phyloP scores from a whole-genome alignment of 1,284 basidiomycete genomes.

The Phellinidium pouzarii region DNA sequence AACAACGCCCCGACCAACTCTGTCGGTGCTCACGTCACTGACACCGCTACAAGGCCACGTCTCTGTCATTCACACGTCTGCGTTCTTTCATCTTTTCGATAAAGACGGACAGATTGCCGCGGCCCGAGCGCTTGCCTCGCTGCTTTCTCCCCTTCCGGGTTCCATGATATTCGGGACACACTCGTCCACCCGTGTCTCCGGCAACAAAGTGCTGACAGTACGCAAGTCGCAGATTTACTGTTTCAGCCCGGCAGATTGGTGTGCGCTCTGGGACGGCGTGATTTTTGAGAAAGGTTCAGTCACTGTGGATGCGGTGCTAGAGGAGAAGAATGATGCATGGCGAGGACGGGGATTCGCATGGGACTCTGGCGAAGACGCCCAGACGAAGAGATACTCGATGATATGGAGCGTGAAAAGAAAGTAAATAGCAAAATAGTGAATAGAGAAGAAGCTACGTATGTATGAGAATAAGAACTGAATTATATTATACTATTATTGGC shows the following conservation, averaged over 20 bases:
- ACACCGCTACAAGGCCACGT: conserved; percentile 30
- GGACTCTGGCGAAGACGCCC: not conserved
- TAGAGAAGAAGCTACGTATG: no score
- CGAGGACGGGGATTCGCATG: no score
- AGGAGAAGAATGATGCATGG: not conserved
- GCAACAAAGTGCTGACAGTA: conserved; percentile 14
- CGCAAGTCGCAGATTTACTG: conserved; percentile 24
- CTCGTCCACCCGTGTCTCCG: conserved; percentile 23
- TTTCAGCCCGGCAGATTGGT: conserved; percentile 35
- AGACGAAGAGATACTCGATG: not conserved
- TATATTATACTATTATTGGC: no score
- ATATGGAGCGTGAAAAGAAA: conserved; percentile 1
- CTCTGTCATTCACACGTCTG: conserved; percentile 27
- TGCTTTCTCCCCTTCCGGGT: conserved; percentile 32
- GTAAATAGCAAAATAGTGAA: no score
- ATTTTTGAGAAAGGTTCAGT: conserved; percentile 35
- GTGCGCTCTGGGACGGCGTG: conserved; percentile 36
- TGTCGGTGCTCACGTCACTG: conserved; percentile 27
- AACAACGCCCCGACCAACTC: conserved; percentile 16
- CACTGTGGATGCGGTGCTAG: conserved; percentile 26
- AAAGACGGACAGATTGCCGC: conserved; percentile 29
- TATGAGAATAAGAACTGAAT: no score
- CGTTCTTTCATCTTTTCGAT: conserved; percentile 34
- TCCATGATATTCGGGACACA: conserved; percentile 34
- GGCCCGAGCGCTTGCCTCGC: conserved; percentile 27